Conservation (phyloP, 106 monocot species). For the Phalaenopsis equestris region DNA sequence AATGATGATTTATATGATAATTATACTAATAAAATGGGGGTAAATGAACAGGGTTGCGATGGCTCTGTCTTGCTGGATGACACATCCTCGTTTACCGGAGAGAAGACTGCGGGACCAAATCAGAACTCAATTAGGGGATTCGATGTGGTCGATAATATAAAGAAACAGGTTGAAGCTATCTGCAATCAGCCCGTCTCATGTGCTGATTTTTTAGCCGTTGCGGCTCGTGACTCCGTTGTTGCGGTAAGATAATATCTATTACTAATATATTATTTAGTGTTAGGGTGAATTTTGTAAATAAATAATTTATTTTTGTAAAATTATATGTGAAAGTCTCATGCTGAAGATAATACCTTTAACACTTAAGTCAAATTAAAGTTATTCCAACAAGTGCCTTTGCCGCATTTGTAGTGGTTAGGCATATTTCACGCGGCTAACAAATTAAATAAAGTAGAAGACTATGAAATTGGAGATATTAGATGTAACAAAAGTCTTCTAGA, state of each 20-base stretch:
- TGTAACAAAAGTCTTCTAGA: too few relatives aligned
- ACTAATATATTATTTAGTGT: too few relatives aligned
- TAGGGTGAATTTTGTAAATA: too few relatives aligned
- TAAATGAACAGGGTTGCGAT: slow-evolving; percentile 34
- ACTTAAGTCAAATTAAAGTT: too few relatives aligned
- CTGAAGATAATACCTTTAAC: too few relatives aligned
- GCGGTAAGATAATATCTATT: slow-evolving; percentile 18
- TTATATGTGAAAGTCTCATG: too few relatives aligned
- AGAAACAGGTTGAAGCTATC: slow-evolving; percentile 27
- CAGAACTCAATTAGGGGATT: slow-evolving; percentile 35
- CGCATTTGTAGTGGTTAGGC: too few relatives aligned
- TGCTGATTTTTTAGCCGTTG: slow-evolving; percentile 49
- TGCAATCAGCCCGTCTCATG: slow-evolving; percentile 41
- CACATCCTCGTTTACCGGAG: slow-evolving; percentile 37
- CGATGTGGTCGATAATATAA: slow-evolving; percentile 35
- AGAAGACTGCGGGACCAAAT: slow-evolving; percentile 37
- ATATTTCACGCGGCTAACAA: too few relatives aligned
- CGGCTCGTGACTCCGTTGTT: slow-evolving; percentile 53
- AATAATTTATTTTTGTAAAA: too few relatives aligned
- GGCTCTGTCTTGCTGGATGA: slow-evolving; percentile 38
- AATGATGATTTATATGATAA: background rate
- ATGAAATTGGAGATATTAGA: too few relatives aligned
- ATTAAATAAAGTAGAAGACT: too few relatives aligned
- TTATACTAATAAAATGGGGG: background rate
- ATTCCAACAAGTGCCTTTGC: too few relatives aligned